Conservation (phyloP, 2,329 filamentous ascomycete genomes). For the Samsoniella hepiali region DNA sequence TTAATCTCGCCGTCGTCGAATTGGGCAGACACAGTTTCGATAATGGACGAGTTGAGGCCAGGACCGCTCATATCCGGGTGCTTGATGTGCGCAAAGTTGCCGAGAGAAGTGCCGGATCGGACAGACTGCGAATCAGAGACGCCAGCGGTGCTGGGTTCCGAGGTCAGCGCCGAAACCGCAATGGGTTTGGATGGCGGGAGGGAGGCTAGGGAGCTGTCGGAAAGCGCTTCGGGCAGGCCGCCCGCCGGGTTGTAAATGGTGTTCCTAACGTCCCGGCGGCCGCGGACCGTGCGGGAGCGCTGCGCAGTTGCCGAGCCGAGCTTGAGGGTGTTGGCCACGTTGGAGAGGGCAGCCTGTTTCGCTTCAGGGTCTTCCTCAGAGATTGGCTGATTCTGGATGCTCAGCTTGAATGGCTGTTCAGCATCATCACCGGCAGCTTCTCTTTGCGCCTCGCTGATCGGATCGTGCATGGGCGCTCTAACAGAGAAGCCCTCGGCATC, state of each 20-base stretch:
- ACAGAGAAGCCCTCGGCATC: slow-evolving; percentile 76
- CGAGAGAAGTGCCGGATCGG: slow-evolving; percentile 79
- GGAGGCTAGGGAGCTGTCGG: slow-evolving; percentile 30
- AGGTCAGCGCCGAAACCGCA: slow-evolving; percentile 54
- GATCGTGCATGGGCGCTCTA: slow-evolving; percentile 59
- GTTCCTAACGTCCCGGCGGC: slow-evolving; percentile 86
- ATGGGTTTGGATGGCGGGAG: slow-evolving; percentile 34
- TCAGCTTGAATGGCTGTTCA: slow-evolving; percentile 73
- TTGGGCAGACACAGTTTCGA: slow-evolving; percentile 84
- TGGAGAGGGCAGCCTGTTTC: slow-evolving; percentile 69
- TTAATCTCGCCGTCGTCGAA: slow-evolving; percentile 73
- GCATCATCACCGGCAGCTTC: slow-evolving; percentile 57
- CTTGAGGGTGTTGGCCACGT: slow-evolving; percentile 70
- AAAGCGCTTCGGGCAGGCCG: slow-evolving; percentile 34
- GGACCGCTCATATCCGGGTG: slow-evolving; percentile 79
- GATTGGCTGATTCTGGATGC: slow-evolving; percentile 74
- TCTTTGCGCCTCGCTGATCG: slow-evolving; percentile 69
- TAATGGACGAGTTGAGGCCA: slow-evolving; percentile 82
- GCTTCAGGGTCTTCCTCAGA: slow-evolving; percentile 73
- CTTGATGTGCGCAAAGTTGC: slow-evolving; percentile 63
- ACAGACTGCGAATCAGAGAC: slow-evolving; percentile 87
- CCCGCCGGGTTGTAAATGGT: slow-evolving; percentile 72
- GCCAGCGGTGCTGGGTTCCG: slow-evolving; percentile 57
- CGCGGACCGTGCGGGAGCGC: slow-evolving; percentile 74
- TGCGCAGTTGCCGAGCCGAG: slow-evolving; percentile 63